Base-by-base conservation (phyloP, 495 filamentous ascomycete genomes). In the Xylaria intraflava region DNA sequence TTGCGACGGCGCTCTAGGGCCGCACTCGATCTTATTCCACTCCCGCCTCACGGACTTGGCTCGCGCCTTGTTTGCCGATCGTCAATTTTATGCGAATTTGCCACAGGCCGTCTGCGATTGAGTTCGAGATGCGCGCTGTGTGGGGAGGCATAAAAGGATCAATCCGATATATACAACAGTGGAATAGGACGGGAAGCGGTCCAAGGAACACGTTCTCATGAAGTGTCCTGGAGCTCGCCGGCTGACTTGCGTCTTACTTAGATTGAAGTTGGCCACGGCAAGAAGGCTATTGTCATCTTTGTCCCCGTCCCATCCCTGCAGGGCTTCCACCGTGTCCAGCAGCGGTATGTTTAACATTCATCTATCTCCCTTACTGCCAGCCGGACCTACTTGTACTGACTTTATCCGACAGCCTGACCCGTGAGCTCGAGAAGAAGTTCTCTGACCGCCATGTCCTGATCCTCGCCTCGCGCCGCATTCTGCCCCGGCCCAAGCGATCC, bases 391-490 rank as follows among this genome's bases (percentile, higher is more conserved):
- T 10, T 6, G 17, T 62, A 48, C 67, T 72, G 46, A 71, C 57
- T n/a, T 1, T 42, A 3, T 0, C 11, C n/a, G 14, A 16, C 48
- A 97, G 93, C 69, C 85, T 98, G 64, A 97, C 93, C 77, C 93
- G 93, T 76, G 93, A 98, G 83, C 90, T 98, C 67, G 93, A 98
- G 83, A 97, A 98, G 89, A 98, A 97, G 82, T 98, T 98, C 88
- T 96, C 93, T 62, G 93, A 97, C 83, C 92, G 93, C 76, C 93
- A 98, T 78, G 93, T 98, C 73, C 83, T 98, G 71, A 89, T 98
- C 84, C 84, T 98, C 60, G 93, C 92, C 65, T 90, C 92, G 69
- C 93, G 93, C 83, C 92, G 93, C 74, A 98, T 98, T 70, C 88
- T 98, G 51, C 91, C 93, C 69, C 88, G 89, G 66, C 93, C 93